Base-by-base conservation (phyloP, 2,329 filamentous ascomycete genomes). In the Biscogniauxia mediterranea region DNA sequence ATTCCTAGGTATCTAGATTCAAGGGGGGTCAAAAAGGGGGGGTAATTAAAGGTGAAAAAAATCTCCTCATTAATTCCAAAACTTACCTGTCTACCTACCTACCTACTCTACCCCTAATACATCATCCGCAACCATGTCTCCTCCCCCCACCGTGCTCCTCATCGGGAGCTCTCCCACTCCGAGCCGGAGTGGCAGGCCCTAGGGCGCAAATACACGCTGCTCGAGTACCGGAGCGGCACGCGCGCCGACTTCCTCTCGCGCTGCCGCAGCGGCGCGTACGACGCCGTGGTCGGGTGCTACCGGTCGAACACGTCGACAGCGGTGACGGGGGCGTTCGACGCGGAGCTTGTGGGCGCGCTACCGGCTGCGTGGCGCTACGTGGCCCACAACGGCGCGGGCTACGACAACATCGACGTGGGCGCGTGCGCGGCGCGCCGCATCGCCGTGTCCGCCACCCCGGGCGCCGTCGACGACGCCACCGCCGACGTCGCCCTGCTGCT, bases 331-430 rank as follows among this genome's bases (percentile, higher is more conserved):
- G 64, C 58, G 5, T 83, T 84, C 65, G 70, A 84, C 67, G 67
- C 72, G 15, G 81, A 83, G 64, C 65, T 83, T 55, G 68, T 83
- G 15, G 73, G 74, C 8, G 72, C 74, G 11, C 72, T 84, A 3
- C 81, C 82, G 0, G 66, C 69, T 26, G 76, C 78, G 0, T 69
- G 82, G 61, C 79, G 77, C 63, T 83, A 78, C 64, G 80, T 84
- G 64, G 81, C 80, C 63, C 81, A 84, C 66, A 82, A 83, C 63
- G 81, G 84, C 17, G 84, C 84, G 1, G 84, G 84, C 3, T 87
- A 87, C 71, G 84, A 87, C 69, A 85, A 85, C 66, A 81, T 87
- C 54, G 83, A 87, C 61, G 76, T 86, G 15, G 71, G 76, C 1
- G 81, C 79, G 21, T 86, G 83, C 70, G 81, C 81, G 55, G 63